A percentile compares a stretch with the other conserved stretches of the same genome.
phyloP scores from a whole-genome alignment of 78 protist genomes.

The Bodo saltans region DNA sequence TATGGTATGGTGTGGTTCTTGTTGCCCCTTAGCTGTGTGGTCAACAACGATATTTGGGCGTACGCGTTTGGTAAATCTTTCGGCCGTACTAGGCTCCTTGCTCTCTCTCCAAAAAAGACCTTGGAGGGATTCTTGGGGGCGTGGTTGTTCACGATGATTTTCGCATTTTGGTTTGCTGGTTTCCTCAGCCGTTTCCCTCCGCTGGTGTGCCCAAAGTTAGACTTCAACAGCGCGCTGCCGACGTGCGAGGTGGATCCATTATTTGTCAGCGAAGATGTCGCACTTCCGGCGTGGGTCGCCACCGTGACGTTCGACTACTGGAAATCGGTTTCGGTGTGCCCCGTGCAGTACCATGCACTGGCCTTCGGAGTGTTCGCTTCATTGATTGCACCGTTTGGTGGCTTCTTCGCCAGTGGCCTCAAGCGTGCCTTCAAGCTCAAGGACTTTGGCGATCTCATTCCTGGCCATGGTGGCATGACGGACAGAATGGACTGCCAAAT shows the following conservation, averaged over 20 bases:
- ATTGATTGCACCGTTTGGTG: conserved; percentile 93
- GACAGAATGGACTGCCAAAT: conserved; percentile 91
- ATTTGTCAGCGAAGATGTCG: background rate
- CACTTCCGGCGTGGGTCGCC: background rate
- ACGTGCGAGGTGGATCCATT: background rate
- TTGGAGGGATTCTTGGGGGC: conserved; percentile 96
- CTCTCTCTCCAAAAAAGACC: conserved; percentile 89
- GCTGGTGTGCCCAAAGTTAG: conserved; percentile 44
- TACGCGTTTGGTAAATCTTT: conserved; percentile 77
- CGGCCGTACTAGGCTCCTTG: conserved; percentile 80
- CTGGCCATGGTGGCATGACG: conserved; percentile 94
- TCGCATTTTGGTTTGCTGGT: conserved; percentile 49
- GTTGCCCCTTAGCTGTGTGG: conserved; percentile 70
- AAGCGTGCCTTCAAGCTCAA: conserved; percentile 88
- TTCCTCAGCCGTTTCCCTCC: conserved; percentile 5
- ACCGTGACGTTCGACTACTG: background rate
- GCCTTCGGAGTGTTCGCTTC: conserved; percentile 79
- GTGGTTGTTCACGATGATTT: conserved; percentile 63
- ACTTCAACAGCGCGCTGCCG: conserved; percentile 11
- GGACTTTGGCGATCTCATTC: conserved; percentile 85
- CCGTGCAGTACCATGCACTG: conserved; percentile 60
- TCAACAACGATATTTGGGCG: conserved; percentile 85
- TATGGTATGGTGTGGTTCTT: conserved; percentile 56
- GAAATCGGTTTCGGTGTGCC: background rate
- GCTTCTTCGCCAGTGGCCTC: conserved; percentile 90